These are phyloP conservation scores for Heterobasidion irregulare DNA, from an alignment of 1,284 basidiomycete species.

Conservation along the genomic window DNA sequence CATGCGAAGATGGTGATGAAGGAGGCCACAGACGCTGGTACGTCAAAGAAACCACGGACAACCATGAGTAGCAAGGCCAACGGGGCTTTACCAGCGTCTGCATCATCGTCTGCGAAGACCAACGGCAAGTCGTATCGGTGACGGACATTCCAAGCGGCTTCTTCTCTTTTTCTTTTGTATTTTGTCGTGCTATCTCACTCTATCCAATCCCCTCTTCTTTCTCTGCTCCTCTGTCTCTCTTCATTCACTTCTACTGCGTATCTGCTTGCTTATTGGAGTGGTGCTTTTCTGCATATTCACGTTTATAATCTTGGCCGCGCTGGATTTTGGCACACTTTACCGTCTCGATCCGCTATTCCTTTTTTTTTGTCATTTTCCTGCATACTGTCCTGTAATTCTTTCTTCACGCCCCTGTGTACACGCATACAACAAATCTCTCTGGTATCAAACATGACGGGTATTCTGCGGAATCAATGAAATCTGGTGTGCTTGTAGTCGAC, in stretches of 20 bases:
- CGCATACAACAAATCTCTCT: no score
- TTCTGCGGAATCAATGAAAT: no score
- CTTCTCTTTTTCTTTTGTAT: not conserved
- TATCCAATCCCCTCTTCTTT: not conserved
- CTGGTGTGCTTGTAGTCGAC: no score
- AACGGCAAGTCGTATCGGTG: conserved; percentile 13
- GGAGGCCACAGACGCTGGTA: conserved; percentile 27
- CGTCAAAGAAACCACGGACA: conserved; percentile 11
- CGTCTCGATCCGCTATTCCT: no score
- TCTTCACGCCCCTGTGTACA: no score
- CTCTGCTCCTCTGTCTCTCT: not conserved
- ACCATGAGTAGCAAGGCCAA: conserved; percentile 7
- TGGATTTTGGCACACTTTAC: no score
- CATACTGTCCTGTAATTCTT: no score
- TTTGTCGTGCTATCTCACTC: not conserved
- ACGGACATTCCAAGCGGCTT: not conserved
- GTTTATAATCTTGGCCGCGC: no score
- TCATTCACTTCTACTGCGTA: not conserved
- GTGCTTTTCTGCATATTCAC: no score
- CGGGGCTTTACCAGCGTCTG: conserved; percentile 1
- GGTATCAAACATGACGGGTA: no score
- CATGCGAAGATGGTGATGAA: conserved; percentile 91
- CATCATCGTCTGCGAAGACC: conserved; percentile 8
- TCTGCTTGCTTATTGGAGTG: no score
- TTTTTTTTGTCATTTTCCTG: no score